These are phyloP conservation scores for Prunus mume DNA, from an alignment of 306 rosid genomes.

Conservation along the genomic window DNA sequence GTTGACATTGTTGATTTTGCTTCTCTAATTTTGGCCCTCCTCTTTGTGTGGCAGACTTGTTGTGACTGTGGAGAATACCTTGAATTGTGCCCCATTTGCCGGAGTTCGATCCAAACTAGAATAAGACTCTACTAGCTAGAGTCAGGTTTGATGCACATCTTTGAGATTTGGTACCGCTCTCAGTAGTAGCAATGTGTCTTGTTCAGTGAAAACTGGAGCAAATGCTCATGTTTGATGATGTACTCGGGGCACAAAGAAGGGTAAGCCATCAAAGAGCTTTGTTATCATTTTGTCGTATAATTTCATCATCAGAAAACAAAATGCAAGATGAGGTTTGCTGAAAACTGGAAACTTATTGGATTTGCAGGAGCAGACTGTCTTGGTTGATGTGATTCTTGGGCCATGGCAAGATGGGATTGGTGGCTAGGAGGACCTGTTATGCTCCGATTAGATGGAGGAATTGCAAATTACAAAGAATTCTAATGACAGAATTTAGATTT, in stretches of 20 bases:
- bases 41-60: constrained; percentile 58
- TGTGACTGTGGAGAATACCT: constrained; percentile 73
- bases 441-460: too few relatives aligned
- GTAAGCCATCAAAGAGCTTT: not conserved
- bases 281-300: not conserved
- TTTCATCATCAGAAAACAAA: not conserved
- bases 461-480: too few relatives aligned
- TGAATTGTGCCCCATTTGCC: constrained; percentile 74
- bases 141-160: not conserved
- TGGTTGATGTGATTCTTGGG: constrained; percentile 5
- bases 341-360: constrained; percentile 1
- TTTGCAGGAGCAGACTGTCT: constrained; percentile 10
- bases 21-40: not conserved
- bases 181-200: too few relatives aligned
- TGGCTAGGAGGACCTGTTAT: not conserved
- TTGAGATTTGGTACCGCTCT: not conserved
- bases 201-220: not conserved
- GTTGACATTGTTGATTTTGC: not conserved
- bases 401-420: not conserved
- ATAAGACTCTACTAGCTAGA: constrained; percentile 57
- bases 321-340: not conserved
- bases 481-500: too few relatives aligned
- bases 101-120: constrained; percentile 57
- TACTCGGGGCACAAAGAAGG: not conserved
- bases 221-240: not conserved